A percentile compares a stretch with the other conserved stretches of the same genome.
Evolutionary conservation across 164 flowering plant species (phyloP).

Genomic region (Taxillus chinensis): DNA sequence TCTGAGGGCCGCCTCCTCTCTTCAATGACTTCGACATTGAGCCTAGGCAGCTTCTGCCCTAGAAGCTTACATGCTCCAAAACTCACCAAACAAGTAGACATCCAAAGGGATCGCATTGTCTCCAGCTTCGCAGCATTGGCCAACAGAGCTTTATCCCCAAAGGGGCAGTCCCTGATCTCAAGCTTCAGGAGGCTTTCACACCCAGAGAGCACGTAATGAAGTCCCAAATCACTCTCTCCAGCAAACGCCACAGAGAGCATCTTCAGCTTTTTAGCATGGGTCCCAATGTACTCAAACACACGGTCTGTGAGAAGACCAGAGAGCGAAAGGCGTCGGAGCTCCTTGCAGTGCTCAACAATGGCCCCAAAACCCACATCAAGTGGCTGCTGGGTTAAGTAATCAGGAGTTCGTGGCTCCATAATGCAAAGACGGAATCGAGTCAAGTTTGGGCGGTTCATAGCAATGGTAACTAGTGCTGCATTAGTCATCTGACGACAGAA

Average conservation of each 20-base stretch:
- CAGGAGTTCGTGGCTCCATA: constrained; percentile 67
- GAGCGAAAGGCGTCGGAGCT: constrained; percentile 63
- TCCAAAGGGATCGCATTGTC: constrained; percentile 99
- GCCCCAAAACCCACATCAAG: constrained; percentile 83
- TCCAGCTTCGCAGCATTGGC: constrained; percentile 87
- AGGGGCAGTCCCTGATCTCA: constrained; percentile 87
- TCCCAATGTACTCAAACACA: constrained; percentile 66
- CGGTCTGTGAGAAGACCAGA: constrained; percentile 81
- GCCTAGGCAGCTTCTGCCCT: constrained; percentile 60
- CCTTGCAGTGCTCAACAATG: constrained; percentile 66
- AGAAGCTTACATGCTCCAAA: constrained; percentile 66
- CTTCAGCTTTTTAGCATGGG: constrained; percentile 60
- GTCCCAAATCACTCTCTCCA: constrained; percentile 78
- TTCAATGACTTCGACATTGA: constrained; percentile 76
- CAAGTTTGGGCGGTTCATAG: constrained; percentile 56
- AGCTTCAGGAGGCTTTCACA: constrained; percentile 72
- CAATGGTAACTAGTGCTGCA: constrained; percentile 60
- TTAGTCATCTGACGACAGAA: constrained; percentile 93
- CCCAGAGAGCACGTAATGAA: constrained; percentile 73
- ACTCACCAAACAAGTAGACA: constrained; percentile 87
- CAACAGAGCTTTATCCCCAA: constrained; percentile 82
- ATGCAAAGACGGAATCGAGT: constrained; percentile 87
- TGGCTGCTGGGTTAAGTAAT: constrained; percentile 62
- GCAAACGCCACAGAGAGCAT: constrained; percentile 93
- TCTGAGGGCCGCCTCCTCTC: constrained; percentile 53